Conservation (phyloP, 306 rosid species). For the Cucumis melo region DNA sequence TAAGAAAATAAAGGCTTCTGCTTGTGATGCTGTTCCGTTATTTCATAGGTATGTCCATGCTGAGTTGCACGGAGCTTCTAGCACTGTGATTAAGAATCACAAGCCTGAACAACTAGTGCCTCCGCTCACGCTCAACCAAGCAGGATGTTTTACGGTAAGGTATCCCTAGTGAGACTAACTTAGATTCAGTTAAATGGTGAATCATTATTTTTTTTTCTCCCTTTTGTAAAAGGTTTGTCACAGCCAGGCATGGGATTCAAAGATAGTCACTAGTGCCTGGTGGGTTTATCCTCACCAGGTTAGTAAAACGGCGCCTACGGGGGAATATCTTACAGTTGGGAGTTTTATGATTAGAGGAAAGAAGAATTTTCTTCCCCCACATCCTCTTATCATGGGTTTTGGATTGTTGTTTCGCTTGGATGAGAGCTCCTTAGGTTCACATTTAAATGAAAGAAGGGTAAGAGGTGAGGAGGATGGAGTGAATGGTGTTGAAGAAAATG, state of each 20-base stretch:
- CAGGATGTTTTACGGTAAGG: slow-evolving; percentile 92
- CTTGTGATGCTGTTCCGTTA: slow-evolving; percentile 20
- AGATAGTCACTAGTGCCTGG: slow-evolving; percentile 98
- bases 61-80: slow-evolving; percentile 94
- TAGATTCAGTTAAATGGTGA: slow-evolving; percentile 15
- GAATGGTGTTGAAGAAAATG: slow-evolving; percentile 52
- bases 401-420: slow-evolving; percentile 93
- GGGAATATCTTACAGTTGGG: slow-evolving; percentile 96
- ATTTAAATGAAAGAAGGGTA: slow-evolving; percentile 94
- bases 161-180: not conserved
- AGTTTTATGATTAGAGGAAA: slow-evolving; percentile 97
- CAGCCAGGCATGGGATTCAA: slow-evolving; percentile 98
- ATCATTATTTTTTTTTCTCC: not conserved
- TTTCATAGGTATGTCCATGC: slow-evolving; percentile 80
- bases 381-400: slow-evolving; percentile 95
- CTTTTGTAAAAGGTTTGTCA: slow-evolving; percentile 67
- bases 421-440: slow-evolving; percentile 95
- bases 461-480: slow-evolving; percentile 88
- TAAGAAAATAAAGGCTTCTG: not conserved
- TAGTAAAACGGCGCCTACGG: slow-evolving; percentile 98
- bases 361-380: slow-evolving; percentile 94
- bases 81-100: slow-evolving; percentile 84
- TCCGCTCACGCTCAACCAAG: slow-evolving; percentile 85
- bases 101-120: slow-evolving; percentile 81
- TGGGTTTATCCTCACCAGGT: slow-evolving; percentile 98